Percentiles rank a stretch among this genome's conserved stretches.
Conservation (phyloP, 257 asterid genomes). For the Gentiana macrophylla region DNA sequence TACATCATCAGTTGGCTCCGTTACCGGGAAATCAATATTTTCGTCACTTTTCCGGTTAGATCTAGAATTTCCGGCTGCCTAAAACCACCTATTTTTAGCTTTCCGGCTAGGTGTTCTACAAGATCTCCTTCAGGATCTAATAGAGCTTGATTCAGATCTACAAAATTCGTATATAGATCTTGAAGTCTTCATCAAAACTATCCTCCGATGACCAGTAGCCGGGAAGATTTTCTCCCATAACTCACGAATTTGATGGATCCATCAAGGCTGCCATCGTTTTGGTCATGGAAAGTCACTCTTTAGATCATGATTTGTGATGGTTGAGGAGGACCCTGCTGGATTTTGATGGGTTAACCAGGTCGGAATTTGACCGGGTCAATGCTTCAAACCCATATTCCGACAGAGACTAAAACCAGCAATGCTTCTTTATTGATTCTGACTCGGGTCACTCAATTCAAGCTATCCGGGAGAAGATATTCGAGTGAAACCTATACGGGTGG, state of each 20-base stretch:
- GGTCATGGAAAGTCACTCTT: constrained; percentile 94
- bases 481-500: constrained; percentile 28
- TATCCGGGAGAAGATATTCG: constrained; percentile 84
- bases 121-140: too few relatives aligned
- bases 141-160: too few relatives aligned
- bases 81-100: too few relatives aligned
- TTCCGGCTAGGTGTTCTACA: too few relatives aligned
- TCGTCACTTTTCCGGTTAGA: too few relatives aligned
- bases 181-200: too few relatives aligned
- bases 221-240: constrained; percentile 35
- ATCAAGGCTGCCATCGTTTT: constrained; percentile 75
- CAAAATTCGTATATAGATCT: too few relatives aligned
- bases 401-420: constrained; percentile 30
- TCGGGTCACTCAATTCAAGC: constrained; percentile 98
- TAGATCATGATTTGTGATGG: constrained; percentile 92
- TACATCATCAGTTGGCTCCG: too few relatives aligned
- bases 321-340: constrained; percentile 61
- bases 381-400: constrained; percentile 58
- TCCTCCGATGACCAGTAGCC: constrained; percentile 8
- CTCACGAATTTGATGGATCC: constrained; percentile 55
- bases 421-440: constrained; percentile 74
- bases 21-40: too few relatives aligned
- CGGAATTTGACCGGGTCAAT: constrained; percentile 65
- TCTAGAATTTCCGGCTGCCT: too few relatives aligned
- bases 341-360: constrained; percentile 65